Evolutionary conservation across 208 protist genomes (phyloP).

Genomic region (Leishmania gerbilli): DNA sequence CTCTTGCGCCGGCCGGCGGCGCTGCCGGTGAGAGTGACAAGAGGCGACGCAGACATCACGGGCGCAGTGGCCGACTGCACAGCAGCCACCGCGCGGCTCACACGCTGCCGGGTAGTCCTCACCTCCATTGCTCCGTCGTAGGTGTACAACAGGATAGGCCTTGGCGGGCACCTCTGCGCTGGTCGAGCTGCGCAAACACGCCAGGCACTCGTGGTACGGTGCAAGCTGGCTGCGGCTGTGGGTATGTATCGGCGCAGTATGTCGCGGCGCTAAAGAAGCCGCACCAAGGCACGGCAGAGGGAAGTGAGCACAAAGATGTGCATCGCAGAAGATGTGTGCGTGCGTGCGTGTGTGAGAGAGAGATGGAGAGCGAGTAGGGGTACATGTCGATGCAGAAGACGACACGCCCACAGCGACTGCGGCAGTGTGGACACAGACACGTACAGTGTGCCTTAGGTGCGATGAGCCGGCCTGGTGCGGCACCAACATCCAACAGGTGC

Average conservation of each 20-base stretch:
- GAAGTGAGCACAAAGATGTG: not conserved
- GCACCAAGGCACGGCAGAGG: not conserved
- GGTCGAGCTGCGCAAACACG: not conserved
- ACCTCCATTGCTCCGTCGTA: conserved; percentile 13
- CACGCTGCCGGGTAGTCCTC: conserved; percentile 13
- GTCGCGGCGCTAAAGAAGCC: not conserved
- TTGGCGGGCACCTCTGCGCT: not conserved
- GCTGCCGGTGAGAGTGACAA: conserved; percentile 9
- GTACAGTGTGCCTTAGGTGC: not conserved
- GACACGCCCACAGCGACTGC: not conserved
- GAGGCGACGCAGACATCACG: conserved; percentile 24
- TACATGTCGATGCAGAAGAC: not conserved
- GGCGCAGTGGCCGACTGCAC: conserved; percentile 40
- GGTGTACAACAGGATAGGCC: no score
- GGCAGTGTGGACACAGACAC: not conserved
- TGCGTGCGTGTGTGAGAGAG: not conserved
- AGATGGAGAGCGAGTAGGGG: not conserved
- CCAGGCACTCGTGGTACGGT: not conserved
- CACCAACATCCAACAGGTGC: not conserved
- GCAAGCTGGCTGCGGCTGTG: not conserved
- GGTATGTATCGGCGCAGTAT: not conserved
- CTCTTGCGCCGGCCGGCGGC: not conserved
- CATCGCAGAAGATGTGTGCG: not conserved
- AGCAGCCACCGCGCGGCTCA: conserved; percentile 71
- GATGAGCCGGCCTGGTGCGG: not conserved